Evolutionary conservation across 2,329 filamentous ascomycete genomes (phyloP).

Genomic region (Curvularia eragrostidis): DNA sequence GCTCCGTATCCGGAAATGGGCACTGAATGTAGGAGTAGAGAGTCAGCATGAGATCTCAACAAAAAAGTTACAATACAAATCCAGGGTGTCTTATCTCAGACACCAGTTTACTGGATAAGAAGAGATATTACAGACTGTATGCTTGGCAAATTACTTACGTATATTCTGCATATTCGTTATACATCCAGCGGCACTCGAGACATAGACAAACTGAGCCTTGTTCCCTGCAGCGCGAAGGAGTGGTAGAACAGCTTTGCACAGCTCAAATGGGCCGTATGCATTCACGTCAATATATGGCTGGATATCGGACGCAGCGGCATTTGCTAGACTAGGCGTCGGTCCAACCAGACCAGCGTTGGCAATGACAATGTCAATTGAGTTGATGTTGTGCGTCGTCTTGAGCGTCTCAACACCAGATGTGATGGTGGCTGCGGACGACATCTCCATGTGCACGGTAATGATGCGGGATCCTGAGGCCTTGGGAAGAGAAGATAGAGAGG

Average conservation of each 20-base stretch:
- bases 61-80: background rate
- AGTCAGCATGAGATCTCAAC: background rate
- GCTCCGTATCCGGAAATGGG: conserved; percentile 23
- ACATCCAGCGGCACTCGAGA: conserved; percentile 21
- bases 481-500: conserved; percentile 29
- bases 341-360: background rate
- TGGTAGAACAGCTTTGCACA: conserved; percentile 21
- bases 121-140: background rate
- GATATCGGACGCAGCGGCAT: conserved; percentile 10
- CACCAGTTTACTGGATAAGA: background rate
- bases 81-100: background rate
- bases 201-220: conserved; percentile 22
- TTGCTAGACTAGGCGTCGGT: background rate
- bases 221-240: conserved; percentile 14
- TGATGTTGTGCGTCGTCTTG: background rate
- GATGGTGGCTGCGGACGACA: conserved; percentile 31
- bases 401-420: conserved; percentile 18
- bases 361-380: background rate
- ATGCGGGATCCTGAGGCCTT: background rate
- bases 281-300: conserved; percentile 24
- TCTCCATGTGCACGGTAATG: conserved; percentile 19
- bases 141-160: background rate
- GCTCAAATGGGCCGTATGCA: conserved; percentile 25
- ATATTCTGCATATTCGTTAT: conserved; percentile 18
- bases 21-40: background rate